phyloP scores from a whole-genome alignment of 1,139 yeast genomes.

The Tardiomyces depauwii region DNA sequence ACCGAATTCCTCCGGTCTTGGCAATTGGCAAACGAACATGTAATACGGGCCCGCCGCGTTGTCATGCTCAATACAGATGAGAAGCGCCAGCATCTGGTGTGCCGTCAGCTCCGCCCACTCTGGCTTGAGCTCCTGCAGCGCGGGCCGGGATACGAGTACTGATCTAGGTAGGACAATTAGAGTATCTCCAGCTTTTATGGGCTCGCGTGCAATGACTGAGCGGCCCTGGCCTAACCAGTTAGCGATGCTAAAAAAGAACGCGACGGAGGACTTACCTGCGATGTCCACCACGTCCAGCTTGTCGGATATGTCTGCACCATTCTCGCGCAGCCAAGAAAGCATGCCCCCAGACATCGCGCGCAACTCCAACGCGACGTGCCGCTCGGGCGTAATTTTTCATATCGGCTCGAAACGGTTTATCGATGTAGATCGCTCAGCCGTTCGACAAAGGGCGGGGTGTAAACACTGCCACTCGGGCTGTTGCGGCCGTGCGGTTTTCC shows the following conservation, averaged over 20 bases:
- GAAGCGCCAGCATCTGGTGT: conserved; percentile 19
- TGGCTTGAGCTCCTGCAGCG: conserved; percentile 28
- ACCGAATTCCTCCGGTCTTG: conserved; percentile 11
- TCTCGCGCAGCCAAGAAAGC: background rate
- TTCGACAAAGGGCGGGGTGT: too few species aligned
- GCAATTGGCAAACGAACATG: background rate
- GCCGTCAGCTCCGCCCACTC: conserved; percentile 8
- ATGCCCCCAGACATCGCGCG: background rate
- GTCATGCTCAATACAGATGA: background rate
- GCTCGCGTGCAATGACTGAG: conserved; percentile 40
- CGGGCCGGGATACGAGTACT: conserved; percentile 48
- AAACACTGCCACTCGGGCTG: too few species aligned
- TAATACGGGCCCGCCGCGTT: background rate
- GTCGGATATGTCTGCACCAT: background rate
- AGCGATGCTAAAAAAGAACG: too few species aligned
- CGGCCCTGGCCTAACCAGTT: conserved; percentile 55
- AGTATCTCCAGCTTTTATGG: conserved; percentile 31
- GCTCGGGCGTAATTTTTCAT: too few species aligned
- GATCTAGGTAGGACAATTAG: conserved; percentile 48
- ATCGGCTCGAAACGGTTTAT: too few species aligned
- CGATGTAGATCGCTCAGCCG: too few species aligned
- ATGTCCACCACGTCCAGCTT: background rate
- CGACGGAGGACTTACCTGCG: too few species aligned
- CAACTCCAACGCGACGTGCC: too few species aligned
- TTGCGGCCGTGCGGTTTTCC: too few species aligned